Evolutionary conservation across 2,329 filamentous ascomycete genomes (phyloP), one percentile per base, ranked within the genome.

Genomic region (Aureobasidium musti): DNA sequence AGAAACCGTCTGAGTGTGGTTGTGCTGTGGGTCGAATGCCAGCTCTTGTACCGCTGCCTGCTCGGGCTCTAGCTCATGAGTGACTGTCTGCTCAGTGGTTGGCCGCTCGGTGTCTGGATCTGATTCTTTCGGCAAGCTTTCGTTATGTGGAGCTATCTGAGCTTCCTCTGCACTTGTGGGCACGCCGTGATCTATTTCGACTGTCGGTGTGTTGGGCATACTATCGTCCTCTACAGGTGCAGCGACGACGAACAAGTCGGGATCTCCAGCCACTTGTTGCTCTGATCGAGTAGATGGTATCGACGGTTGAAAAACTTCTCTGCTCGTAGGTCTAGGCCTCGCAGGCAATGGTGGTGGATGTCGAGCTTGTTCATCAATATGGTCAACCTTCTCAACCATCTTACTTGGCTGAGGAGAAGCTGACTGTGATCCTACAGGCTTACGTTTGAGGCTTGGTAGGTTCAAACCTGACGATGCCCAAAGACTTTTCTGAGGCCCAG

Each of bases 401-500:
- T 39, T 59, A 30, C n/a, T 28, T 54, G 21, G 56, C 19, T 49
- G 63, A 19, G 43, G 52, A 17, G 52, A 39, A 10, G 21, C 3
- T 19, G 64, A 14, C 8, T 37, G 43, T 41, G 50, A 23, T 23
- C 37, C 53, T 3, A 74, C 71, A 37, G 72, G 71, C 53, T 74
- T 74, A 39, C 73, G 63, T 60, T 70, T 72, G 39, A 73, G 57
- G 21, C 65, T 52, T 6, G 69, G 60, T 1, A 68, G 49, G 28
- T 64, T 66, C 35, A 70, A 61, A 39, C 50, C 59, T 14, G 65
- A 66, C 14, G 61, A 54, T 14, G 67, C 63, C 70, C 69, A 71
- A 3, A 71, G 68, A 23, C 69, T 70, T 30, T 56, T 67, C 52
- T 73, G 73, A 54, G 71, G 70, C 10, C 76, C 75, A 13, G 92